Conservation (phyloP, 1,284 basidiomycete species). For the Amylostereum areolatum region DNA sequence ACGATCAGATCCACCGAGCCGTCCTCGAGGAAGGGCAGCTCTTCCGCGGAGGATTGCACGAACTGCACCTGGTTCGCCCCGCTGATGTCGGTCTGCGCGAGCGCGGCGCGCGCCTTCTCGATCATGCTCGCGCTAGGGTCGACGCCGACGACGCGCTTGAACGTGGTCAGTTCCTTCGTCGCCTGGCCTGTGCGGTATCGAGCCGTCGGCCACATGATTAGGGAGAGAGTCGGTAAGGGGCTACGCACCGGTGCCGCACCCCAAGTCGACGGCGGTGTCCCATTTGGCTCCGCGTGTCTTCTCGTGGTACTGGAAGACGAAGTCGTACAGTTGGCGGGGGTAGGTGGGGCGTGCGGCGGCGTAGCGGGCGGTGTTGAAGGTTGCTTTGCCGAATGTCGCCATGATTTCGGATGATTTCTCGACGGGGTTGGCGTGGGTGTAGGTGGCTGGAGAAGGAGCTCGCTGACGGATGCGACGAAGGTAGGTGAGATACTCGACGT, state of each 20-base stretch:
- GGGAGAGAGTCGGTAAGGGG: neutral
- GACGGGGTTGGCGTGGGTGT: too few relatives aligned
- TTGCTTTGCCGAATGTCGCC: conserved; percentile 62
- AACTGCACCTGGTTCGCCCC: conserved; percentile 33
- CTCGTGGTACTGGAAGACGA: conserved; percentile 54
- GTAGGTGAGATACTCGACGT: too few relatives aligned
- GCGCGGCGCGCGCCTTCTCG: conserved; percentile 44
- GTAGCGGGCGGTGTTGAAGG: conserved; percentile 61
- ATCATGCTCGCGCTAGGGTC: conserved; percentile 79
- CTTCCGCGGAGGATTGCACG: conserved; percentile 50
- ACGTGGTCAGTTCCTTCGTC: conserved; percentile 55
- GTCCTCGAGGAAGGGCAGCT: conserved; percentile 45
- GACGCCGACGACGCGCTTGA: conserved; percentile 59
- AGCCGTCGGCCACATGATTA: neutral
- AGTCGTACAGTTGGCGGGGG: conserved; percentile 55
- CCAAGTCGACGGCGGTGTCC: conserved; percentile 66
- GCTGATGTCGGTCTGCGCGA: conserved; percentile 17
- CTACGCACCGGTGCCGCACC: conserved; percentile 73
- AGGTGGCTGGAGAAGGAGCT: too few relatives aligned
- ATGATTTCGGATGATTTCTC: conserved; percentile 28
- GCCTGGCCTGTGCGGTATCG: conserved; percentile 49
- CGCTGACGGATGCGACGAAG: too few relatives aligned
- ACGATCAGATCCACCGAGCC: conserved; percentile 70
- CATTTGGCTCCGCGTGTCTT: conserved; percentile 34
- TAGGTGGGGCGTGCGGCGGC: conserved; percentile 64